phyloP scores from a whole-genome alignment of 148 eudicot genomes.

The Cornus suecica region DNA sequence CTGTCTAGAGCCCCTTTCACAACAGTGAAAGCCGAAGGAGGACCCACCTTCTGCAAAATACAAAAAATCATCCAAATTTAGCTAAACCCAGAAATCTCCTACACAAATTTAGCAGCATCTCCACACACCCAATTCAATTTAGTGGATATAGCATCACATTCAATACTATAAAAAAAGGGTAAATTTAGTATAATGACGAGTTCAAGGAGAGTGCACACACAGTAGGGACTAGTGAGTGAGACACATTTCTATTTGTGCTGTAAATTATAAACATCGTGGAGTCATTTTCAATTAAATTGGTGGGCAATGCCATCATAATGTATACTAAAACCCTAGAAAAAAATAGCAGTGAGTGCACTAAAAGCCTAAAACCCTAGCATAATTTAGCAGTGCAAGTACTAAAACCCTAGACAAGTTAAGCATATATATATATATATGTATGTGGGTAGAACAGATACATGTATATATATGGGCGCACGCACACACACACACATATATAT shows the following conservation, averaged over 20 bases:
- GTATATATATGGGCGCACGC: no score
- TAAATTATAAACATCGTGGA: neutral
- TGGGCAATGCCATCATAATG: neutral
- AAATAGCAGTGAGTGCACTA: neutral
- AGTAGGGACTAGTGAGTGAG: neutral
- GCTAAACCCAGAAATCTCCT: neutral
- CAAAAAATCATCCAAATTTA: neutral
- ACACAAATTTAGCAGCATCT: neutral
- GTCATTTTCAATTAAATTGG: conserved; percentile 18
- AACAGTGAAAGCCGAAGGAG: conserved; percentile 64
- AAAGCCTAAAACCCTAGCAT: conserved; percentile 10
- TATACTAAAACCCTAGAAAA: neutral
- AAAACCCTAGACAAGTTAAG: conserved; percentile 16
- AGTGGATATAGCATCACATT: neutral
- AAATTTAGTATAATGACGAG: neutral
- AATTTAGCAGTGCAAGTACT: neutral
- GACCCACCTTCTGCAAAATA: conserved; percentile 61
- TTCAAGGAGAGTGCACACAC: neutral
- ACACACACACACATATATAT: neutral
- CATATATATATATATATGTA: neutral
- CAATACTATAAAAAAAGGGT: neutral
- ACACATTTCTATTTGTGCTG: neutral
- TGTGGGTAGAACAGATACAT: neutral
- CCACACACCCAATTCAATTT: neutral
- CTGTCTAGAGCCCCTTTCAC: conserved; percentile 71